Percentiles rank a stretch among this genome's conserved stretches.
Conservation (phyloP, 2,329 filamentous ascomycete species). For the Fusarium newnesense region DNA sequence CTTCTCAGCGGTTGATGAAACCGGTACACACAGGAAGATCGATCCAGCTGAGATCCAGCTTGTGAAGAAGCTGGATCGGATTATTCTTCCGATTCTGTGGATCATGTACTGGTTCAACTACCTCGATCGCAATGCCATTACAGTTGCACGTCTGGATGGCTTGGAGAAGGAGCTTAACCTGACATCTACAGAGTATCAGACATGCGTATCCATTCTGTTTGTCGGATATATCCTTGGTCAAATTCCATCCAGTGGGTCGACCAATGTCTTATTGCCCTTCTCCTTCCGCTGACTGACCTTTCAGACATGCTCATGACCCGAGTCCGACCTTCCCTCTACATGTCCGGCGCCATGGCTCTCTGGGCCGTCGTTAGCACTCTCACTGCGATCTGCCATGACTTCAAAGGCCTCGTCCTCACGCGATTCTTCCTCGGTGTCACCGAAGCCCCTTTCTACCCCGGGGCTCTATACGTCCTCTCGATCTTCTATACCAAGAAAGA, state of each 20-base stretch:
- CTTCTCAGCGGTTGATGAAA: conserved; percentile 17
- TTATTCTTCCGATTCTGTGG: conserved; percentile 46
- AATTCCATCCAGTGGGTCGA: conserved; percentile 46
- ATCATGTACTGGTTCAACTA: conserved; percentile 55
- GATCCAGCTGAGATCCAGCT: conserved; percentile 34
- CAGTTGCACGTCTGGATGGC: conserved; percentile 64
- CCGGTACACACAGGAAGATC: conserved; percentile 30
- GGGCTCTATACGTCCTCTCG: conserved; percentile 55
- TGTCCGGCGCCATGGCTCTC: conserved; percentile 50
- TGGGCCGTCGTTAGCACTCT: conserved; percentile 57
- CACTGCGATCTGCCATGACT: conserved; percentile 53
- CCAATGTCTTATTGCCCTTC: rapidly evolving
- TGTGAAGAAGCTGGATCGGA: conserved; percentile 33
- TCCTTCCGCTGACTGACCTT: conserved; percentile 45
- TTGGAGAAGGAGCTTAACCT: conserved; percentile 63
- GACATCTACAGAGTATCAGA: conserved; percentile 48
- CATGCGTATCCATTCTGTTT: conserved; percentile 50
- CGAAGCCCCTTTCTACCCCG: conserved; percentile 54
- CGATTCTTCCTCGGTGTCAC: conserved; percentile 55
- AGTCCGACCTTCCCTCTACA: conserved; percentile 56
- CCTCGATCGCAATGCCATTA: conserved; percentile 65
- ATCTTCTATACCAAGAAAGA: conserved; percentile 65
- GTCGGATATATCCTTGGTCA: conserved; percentile 50
- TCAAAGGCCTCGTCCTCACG: conserved; percentile 53
- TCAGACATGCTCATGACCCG: conserved; percentile 53